Evolutionary conservation across 2,329 filamentous ascomycete species (phyloP).

Genomic region (Reticulascus tulasneorum): DNA sequence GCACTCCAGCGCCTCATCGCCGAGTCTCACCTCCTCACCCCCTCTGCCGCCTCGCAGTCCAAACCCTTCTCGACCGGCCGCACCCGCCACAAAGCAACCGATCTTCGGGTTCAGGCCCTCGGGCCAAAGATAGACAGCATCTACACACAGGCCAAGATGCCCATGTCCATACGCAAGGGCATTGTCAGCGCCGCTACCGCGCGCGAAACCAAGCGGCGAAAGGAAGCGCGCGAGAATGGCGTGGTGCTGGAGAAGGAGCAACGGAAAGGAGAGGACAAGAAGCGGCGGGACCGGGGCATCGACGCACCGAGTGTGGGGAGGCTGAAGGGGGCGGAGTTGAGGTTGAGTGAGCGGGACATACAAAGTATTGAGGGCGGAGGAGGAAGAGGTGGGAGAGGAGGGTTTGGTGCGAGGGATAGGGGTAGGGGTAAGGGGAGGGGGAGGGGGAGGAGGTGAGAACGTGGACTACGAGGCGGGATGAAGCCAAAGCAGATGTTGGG

Average conservation of each 20-base stretch:
- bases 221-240: slow-evolving; percentile 84
- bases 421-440: slow-evolving; percentile 35
- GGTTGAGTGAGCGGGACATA: slow-evolving; percentile 74
- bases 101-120: slow-evolving; percentile 76
- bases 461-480: no score
- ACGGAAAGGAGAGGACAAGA: slow-evolving; percentile 32
- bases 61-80: slow-evolving; percentile 56
- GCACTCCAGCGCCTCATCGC: slow-evolving; percentile 85
- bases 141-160: slow-evolving; percentile 80
- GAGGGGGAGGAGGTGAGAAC: slow-evolving; percentile 13
- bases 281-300: slow-evolving; percentile 46
- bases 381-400: slow-evolving; percentile 8
- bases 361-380: slow-evolving; percentile 59
- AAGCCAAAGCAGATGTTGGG: no score
- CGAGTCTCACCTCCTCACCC: slow-evolving; percentile 81
- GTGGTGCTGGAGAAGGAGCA: slow-evolving; percentile 69
- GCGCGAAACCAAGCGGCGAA: slow-evolving; percentile 67
- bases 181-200: slow-evolving; percentile 64
- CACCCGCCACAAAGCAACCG: slow-evolving; percentile 75
- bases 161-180: slow-evolving; percentile 80
- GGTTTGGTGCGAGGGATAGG: slow-evolving; percentile 21
- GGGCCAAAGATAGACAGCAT: slow-evolving; percentile 46
- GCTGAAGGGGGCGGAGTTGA: slow-evolving; percentile 75
- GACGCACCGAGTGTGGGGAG: slow-evolving; percentile 76
- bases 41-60: slow-evolving; percentile 30